These are phyloP conservation scores for Tulasnella calospora DNA, from an alignment of 768 basidiomycete genomes.

Conservation along the genomic window DNA sequence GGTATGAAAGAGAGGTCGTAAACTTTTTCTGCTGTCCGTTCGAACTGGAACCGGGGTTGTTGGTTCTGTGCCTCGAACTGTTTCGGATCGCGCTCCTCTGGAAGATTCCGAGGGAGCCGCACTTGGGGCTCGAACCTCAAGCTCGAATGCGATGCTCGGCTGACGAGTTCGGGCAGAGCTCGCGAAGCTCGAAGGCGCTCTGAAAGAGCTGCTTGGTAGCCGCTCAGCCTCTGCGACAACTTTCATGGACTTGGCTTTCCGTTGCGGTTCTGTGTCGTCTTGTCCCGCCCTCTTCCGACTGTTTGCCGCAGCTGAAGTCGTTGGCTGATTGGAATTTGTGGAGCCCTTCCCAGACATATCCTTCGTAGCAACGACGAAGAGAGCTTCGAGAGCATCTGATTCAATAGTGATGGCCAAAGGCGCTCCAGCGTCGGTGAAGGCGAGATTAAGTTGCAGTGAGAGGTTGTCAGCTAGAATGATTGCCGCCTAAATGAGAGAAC, in stretches of 20 bases:
- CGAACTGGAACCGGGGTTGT: not conserved
- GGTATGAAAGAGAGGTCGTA: constrained; percentile 42
- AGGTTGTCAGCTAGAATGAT: constrained; percentile 73
- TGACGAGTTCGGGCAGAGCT: not conserved
- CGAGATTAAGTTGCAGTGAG: constrained; percentile 58
- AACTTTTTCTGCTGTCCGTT: constrained; percentile 1
- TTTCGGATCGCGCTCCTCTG: constrained; percentile 21
- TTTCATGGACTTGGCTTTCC: constrained; percentile 16
- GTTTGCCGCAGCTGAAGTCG: constrained; percentile 24
- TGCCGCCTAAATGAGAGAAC: constrained; percentile 54
- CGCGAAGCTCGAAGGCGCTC: not conserved
- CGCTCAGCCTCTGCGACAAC: constrained; percentile 13
- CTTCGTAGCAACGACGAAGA: constrained; percentile 78
- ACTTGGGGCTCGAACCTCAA: not conserved
- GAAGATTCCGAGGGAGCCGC: constrained; percentile 29
- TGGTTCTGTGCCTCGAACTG: not conserved
- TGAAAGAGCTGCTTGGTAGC: not conserved
- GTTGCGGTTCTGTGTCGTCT: not conserved
- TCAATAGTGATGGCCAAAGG: constrained; percentile 77
- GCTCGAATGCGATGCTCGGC: constrained; percentile 11
- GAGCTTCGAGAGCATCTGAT: constrained; percentile 55
- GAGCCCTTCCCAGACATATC: constrained; percentile 33
- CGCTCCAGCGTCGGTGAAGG: constrained; percentile 67
- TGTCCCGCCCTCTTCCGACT: constrained; percentile 12
- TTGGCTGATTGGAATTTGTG: constrained; percentile 32